phyloP scores from a whole-genome alignment of 1,284 basidiomycete genomes.

The Violaceomyces palustris region DNA sequence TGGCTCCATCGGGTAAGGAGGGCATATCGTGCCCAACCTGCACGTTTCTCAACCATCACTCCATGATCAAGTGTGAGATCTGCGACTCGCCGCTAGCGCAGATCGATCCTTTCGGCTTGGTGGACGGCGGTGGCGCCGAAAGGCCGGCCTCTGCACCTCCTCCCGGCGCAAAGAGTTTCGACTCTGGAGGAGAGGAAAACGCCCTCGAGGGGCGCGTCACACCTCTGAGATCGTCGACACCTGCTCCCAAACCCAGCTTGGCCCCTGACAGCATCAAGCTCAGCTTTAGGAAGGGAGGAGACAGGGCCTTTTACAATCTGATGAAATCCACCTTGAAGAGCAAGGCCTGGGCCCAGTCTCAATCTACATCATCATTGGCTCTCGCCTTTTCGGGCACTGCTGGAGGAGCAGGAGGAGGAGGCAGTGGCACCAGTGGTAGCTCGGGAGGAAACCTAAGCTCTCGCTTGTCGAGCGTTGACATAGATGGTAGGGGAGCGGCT shows the following conservation, averaged over 20 bases:
- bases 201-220: too few relatives aligned
- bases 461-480: constrained; percentile 21
- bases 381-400: not conserved
- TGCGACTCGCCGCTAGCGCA: constrained; percentile 71
- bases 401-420: not conserved
- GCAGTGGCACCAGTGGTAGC: too few relatives aligned
- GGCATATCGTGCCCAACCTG: constrained; percentile 67
- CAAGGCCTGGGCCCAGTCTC: constrained; percentile 78
- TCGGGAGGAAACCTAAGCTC: not conserved
- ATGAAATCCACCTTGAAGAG: constrained; percentile 71
- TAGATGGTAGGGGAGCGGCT: constrained; percentile 26
- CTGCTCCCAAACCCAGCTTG: constrained; percentile 62
- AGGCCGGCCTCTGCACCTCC: too few relatives aligned
- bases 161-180: too few relatives aligned
- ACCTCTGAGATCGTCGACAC: constrained; percentile 56
- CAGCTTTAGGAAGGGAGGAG: constrained; percentile 86
- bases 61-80: constrained; percentile 74
- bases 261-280: constrained; percentile 57
- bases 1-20: not conserved
- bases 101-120: too few relatives aligned
- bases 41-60: constrained; percentile 84
- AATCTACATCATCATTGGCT: not conserved
- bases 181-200: too few relatives aligned
- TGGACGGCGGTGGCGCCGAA: too few relatives aligned
- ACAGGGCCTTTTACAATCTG: constrained; percentile 72